Base-by-base conservation (phyloP, 2,329 filamentous ascomycete species). In the Aspergillus sp. region DNA sequence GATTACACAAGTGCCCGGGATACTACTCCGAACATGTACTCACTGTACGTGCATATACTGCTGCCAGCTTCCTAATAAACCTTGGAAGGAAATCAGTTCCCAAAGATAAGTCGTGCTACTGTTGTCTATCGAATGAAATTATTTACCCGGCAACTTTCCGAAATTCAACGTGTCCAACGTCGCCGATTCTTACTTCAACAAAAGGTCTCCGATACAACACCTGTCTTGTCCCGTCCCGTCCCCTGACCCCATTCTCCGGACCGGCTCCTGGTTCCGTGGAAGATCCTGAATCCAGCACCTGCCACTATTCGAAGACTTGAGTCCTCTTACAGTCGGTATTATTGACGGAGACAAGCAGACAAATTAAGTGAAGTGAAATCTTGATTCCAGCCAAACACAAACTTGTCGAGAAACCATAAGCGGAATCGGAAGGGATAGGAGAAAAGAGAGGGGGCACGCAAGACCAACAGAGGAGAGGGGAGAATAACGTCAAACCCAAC, bases 1-100 rank as follows among this genome's bases (percentile, higher is more conserved):
- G 47, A 50, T 50, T 50, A 50, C 47, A 50, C 47, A 30, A 32
- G 47, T 30, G 25, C n/a, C 47, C 41, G 53, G 53, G n/a, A 25
- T 55, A 42, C 53, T 54, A 55, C 53, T 47, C 53, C 53, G 39
- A 36, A 6, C 21, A 44, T 55, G 13, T 15, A 30, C 41, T 23
- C 21, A 30, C 41, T 23, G 50, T 39, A 41, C 36, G 30, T 25
- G 39, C 53, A 53, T 39, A 53, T 39, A 11, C 39, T 25, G 25
- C 32, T 47, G 49, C 38, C 44, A 25, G 44, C 55, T 59, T 47
- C 58, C 52, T 60, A 38, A 47, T 47, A 56, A 38, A 60, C 36
- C 11, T 19, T 27, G 38, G 38, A 39, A 19, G 50, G 39, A 25
- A 21, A 47, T 21, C 27, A 32, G 5, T 50, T 41, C 32, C 17